Percentiles rank a stretch among this genome's conserved stretches.
These are phyloP conservation scores for Globisporangium heterothallicum DNA, from an alignment of 352 stramenopile species.

Conservation along the genomic window DNA sequence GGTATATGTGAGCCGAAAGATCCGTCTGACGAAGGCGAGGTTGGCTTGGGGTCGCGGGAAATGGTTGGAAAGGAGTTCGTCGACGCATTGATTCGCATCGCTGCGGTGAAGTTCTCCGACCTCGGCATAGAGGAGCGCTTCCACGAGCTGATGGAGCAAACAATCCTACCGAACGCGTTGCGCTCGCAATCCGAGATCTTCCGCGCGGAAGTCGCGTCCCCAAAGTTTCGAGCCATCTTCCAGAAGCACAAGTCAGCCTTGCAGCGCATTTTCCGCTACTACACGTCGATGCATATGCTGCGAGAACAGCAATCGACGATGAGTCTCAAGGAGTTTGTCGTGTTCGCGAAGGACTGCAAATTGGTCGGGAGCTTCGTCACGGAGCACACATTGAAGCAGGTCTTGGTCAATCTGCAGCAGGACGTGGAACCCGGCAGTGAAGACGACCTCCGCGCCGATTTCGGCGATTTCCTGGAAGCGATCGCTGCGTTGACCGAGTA, in stretches of 20 bases:
- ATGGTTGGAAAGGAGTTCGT: conserved; percentile 65
- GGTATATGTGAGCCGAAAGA: background rate
- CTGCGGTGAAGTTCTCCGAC: conserved; percentile 38
- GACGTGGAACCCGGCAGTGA: conserved; percentile 32
- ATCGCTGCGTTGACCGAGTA: conserved; percentile 71
- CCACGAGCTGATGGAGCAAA: conserved; percentile 59
- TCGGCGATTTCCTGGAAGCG: conserved; percentile 64
- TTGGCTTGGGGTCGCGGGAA: conserved; percentile 23
- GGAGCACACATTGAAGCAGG: conserved; percentile 73
- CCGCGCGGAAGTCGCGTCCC: conserved; percentile 55
- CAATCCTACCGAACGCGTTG: conserved; percentile 60
- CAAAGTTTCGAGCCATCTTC: conserved; percentile 69
- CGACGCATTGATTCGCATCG: conserved; percentile 52
- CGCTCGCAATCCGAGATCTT: conserved; percentile 73
- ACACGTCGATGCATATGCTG: conserved; percentile 68
- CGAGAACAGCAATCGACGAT: conserved; percentile 77
- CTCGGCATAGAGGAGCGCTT: conserved; percentile 54
- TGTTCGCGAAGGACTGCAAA: conserved; percentile 72
- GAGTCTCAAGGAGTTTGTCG: conserved; percentile 43
- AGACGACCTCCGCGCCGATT: conserved; percentile 48
- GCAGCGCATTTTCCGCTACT: conserved; percentile 78
- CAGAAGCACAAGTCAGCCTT: conserved; percentile 63
- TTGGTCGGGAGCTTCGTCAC: conserved; percentile 70
- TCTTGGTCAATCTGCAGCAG: conserved; percentile 68
- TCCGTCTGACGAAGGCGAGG: background rate